Evolutionary conservation across 202 grass and related monocot species (phyloP), one percentile per base, ranked within the genome.

Genomic region (Dendrocalamus latiflorus): DNA sequence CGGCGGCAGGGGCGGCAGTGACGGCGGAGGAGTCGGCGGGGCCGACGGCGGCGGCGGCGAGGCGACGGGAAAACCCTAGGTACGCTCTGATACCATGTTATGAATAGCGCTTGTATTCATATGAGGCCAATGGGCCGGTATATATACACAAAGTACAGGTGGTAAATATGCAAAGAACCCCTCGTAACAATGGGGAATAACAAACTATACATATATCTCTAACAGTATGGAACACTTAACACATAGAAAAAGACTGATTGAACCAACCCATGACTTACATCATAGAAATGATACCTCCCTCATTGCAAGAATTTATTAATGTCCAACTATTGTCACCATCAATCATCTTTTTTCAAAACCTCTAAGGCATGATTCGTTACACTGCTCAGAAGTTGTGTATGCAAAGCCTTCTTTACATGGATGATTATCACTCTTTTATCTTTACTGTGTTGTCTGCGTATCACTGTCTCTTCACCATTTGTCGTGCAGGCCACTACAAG

Each of bases 401-500:
- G 33, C 49, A 13, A 75, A 59, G 1, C 37, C 72, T 4, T 42
- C 15, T 26, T 72, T 67, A 14, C 26, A 20, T 58, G 11, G 26
- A 37, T 65, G 28, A 71, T 34, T 34, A 16, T 28, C 39, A 70
- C 24, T 65, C 28, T 17, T 36, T 64, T 34, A 21, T 51, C 20
- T 47, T 61, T 16, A 33, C 38, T 47, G 65, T 75, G 25, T 51
- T 85, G n/a, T 42, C 47, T 11, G 7, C 17, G 69, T 77, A 68
- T 20, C 5, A 33, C 10, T 72, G 8, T 65, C 62, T 79, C 28
- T 28, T 55, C 28, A 21, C 16, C 14, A 59, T 21, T 84, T 64
- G 18, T 9, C 51, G 57, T 79, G 39, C 87, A 98, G 95, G 91
- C 55, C 95, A 98, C 43, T 98, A 93, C 51, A 98, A 90, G 53